Evolutionary conservation across 495 filamentous ascomycete species (phyloP), one percentile per base, ranked within the genome.

Genomic region (Hyaloscypha bicolor): DNA sequence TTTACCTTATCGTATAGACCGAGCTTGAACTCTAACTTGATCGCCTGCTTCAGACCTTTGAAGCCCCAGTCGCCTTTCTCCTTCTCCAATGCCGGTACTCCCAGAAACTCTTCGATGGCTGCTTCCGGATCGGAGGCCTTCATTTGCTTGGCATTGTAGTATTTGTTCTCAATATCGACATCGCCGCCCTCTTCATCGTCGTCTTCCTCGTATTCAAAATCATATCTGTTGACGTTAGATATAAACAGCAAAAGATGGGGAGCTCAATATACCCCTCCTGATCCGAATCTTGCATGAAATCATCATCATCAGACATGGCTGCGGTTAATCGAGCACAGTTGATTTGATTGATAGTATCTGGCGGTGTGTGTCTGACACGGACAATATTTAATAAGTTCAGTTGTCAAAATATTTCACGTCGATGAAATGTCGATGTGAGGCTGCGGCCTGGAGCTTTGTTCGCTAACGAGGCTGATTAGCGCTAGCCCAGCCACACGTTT

Each of bases 271-370:
- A 88, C 88, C 95, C 88, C 81, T 96, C 93, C 71, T 95, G 88
- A 60, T 92, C 95, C 1, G 94, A 97, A 76, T 96, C 95, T 78
- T 97, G 93, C 95, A 99, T 99, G 77, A 99, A 99, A 82, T 94
- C 72, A 64, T 71, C 92, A 84, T 97, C 95, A 85, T 99, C 95
- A 53, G 94, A 97, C 95, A 97, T 98, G 30, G 25, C 68, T 32
- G 62, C 58, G 42, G 42, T 12, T 48, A 6, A 48, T 48, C 42
- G 4, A 48, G 42, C 42, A 19, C 1, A 19, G 16, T 6, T 48
- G 16, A 19, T 19, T 14, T 14, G 16, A 48, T 48, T 48, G 9
- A 14, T 14, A 6, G 16, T 11, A 1, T 19, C 9, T 19, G 42
- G 9, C 42, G 16, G 11, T 16, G 9, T 6, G 16, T 16, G 11